These are phyloP conservation scores for Wilhelminamyces savonicus DNA, from an alignment of 805 yeast genomes.

Conservation along the genomic window DNA sequence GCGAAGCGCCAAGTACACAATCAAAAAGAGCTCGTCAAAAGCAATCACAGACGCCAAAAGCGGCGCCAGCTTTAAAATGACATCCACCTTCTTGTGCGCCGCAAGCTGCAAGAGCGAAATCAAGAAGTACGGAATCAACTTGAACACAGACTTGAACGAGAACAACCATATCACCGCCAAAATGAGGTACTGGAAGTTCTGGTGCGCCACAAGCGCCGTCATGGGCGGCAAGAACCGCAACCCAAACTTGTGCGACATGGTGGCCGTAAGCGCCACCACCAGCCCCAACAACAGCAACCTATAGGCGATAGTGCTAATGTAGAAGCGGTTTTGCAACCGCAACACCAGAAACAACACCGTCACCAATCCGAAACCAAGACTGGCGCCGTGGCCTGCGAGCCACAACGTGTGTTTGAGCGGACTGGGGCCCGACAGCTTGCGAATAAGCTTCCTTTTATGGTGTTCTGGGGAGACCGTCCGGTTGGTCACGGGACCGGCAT, in stretches of 20 bases:
- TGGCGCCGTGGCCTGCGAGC: conserved; percentile 49
- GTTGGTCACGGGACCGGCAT: conserved; percentile 5
- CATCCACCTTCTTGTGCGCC: conserved; percentile 29
- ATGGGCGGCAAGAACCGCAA: conserved; percentile 52
- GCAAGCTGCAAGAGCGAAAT: conserved; percentile 56
- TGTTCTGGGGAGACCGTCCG: conserved; percentile 7
- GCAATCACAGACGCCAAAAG: conserved; percentile 45
- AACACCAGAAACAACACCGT: conserved; percentile 31
- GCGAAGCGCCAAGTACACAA: conserved; percentile 49
- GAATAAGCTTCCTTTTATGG: conserved; percentile 23
- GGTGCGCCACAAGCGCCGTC: conserved; percentile 61
- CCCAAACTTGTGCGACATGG: conserved; percentile 56
- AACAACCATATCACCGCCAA: conserved; percentile 55
- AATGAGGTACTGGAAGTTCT: conserved; percentile 64
- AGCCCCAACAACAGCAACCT: conserved; percentile 54
- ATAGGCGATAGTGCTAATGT: conserved; percentile 47
- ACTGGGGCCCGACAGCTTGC: conserved; percentile 19
- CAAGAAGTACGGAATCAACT: conserved; percentile 53
- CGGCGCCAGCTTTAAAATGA: conserved; percentile 32
- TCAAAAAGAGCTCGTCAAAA: conserved; percentile 52
- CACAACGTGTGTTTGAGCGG: conserved; percentile 44
- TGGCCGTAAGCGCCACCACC: conserved; percentile 42
- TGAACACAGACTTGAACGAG: conserved; percentile 59
- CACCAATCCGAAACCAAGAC: conserved; percentile 41
- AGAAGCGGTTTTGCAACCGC: conserved; percentile 32